Base-by-base conservation (phyloP, 768 basidiomycete genomes). In the Termitomyces titanicus region DNA sequence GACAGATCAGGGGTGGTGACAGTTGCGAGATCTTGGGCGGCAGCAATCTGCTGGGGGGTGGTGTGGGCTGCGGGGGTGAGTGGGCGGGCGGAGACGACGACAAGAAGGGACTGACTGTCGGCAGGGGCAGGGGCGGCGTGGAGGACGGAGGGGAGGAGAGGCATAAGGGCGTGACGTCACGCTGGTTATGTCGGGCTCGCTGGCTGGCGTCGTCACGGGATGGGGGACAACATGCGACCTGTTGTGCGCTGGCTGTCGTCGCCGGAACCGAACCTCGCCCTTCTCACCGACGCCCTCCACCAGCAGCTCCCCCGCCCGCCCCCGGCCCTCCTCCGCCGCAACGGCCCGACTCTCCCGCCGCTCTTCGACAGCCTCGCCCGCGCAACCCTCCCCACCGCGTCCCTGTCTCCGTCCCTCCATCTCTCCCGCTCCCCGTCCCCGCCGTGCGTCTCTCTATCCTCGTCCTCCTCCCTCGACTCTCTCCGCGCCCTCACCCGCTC, bases 1-100 rank as follows among this genome's bases (percentile, higher is more conserved):
- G 39, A 90, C 89, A 87, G 82, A 48, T 77, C 63, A 11, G 89
- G 86, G 25, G 77, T 78, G 0, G 89, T 88, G 31, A 84, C 80
- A 48, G 82, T 82, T 3, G 79, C 86, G 22, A 82, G 71, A 18
- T 56, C 62, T 45, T 66, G 59, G 13, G 77, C 79, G 2, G 77
- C 70, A 3, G 74, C 62, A 34, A 87, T 63, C 57, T 88, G 77
- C 40, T 85, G 76, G 17, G 72, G 64, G n/a, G 80, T 79, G 10
- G 87, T 83, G 15, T 72, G 67, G 20, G 72, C 86, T 86, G 57
- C n/a, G 37, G 33, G 3, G n/a, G n/a, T 43, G 22, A 50, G 24
- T 25, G 25, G 31, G 17, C 7, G n/a, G 25, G 7, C 10, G 17
- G n/a, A 35, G 2, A 33, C 17, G 18, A 5, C 31, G n/a, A 9